These are phyloP conservation scores for Rhizopogon roseolus DNA, from an alignment of 768 basidiomycete genomes.

Conservation along the genomic window DNA sequence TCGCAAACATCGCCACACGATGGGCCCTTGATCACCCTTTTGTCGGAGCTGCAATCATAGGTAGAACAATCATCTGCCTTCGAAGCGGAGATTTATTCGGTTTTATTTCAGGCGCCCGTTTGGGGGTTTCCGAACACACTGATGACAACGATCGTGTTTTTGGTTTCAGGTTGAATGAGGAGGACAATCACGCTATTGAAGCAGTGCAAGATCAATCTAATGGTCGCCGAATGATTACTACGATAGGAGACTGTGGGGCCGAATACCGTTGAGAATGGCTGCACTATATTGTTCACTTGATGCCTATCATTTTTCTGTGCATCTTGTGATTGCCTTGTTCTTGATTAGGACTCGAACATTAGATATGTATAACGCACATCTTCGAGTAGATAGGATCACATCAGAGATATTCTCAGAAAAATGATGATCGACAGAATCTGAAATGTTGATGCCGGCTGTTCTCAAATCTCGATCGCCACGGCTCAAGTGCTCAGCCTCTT, in stretches of 20 bases:
- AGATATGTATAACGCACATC: not conserved
- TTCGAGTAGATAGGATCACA: not conserved
- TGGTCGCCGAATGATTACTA: slow-evolving; percentile 54
- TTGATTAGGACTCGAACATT: not conserved
- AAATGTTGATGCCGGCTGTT: not conserved
- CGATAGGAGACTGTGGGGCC: slow-evolving; percentile 79
- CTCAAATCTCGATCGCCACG: too few relatives aligned
- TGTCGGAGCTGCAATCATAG: slow-evolving; percentile 79
- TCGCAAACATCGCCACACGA: slow-evolving; percentile 75
- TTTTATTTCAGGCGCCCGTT: slow-evolving; percentile 49
- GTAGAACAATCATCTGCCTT: slow-evolving; percentile 27
- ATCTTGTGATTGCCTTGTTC: slow-evolving; percentile 1
- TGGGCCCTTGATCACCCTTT: slow-evolving; percentile 79
- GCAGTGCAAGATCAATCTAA: slow-evolving; percentile 57
- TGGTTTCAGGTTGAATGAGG: slow-evolving; percentile 47
- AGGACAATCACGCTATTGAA: slow-evolving; percentile 62
- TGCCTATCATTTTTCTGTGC: not conserved
- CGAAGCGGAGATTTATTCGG: slow-evolving; percentile 3
- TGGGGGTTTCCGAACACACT: slow-evolving; percentile 71
- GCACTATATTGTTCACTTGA: not conserved
- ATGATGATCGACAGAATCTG: not conserved
- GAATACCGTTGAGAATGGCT: slow-evolving; percentile 58
- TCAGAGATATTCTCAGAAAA: not conserved
- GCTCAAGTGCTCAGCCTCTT: not conserved
- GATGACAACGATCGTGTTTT: slow-evolving; percentile 66